Evolutionary conservation across 1,139 yeast genomes (phyloP), one percentile per base, ranked within the genome.

Genomic region (Protomyces inouyei): DNA sequence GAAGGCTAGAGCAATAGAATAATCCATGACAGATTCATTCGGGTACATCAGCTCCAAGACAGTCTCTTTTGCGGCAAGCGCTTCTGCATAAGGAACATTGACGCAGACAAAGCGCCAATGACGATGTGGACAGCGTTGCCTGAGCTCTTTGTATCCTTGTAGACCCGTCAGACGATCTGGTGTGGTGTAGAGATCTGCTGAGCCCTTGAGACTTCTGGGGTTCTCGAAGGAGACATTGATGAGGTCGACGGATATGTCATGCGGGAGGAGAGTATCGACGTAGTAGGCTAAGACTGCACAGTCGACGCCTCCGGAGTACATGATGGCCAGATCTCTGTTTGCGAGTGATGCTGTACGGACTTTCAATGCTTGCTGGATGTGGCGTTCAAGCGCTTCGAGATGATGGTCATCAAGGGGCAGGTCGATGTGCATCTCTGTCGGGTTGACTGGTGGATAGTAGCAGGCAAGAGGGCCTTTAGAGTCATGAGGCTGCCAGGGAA

Each of bases 231-330:
- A 96, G 2, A 95, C 98, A 64, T 93, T 92, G n/a, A 95, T 73
- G n/a, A 93, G 77, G 73, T 93, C 97, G 8, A 87, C 78, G 16
- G 59, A 67, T 56, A 66, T 81, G 12, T 61, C 54, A 14, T 37
- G 38, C 16, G 60, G 65, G 75, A 70, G 76, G 66, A 60, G 77
- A 43, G 18, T 80, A 78, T 23, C 76, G 8, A 72, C 70, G n/a
- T 75, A 60, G 18, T 70, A 66, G 2, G 95, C 91, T 14, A 93
- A 71, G 0, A 93, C 76, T 0, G 97, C 87, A 73, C 98, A 93
- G 71, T 93, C 98, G 9, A 93, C 78, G 0, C 98, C 99, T 0
- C 99, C 98, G 52, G 97, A 90, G 72, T 90, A 93, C 43, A 93
- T 76, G 14, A 52, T 28, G 23, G 35, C 32, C 2, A 36, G 45